Percentiles rank a stretch among this genome's conserved stretches.
Evolutionary conservation across 2,329 filamentous ascomycete genomes (phyloP).

Genomic region (Pyrenochaeta sp.): DNA sequence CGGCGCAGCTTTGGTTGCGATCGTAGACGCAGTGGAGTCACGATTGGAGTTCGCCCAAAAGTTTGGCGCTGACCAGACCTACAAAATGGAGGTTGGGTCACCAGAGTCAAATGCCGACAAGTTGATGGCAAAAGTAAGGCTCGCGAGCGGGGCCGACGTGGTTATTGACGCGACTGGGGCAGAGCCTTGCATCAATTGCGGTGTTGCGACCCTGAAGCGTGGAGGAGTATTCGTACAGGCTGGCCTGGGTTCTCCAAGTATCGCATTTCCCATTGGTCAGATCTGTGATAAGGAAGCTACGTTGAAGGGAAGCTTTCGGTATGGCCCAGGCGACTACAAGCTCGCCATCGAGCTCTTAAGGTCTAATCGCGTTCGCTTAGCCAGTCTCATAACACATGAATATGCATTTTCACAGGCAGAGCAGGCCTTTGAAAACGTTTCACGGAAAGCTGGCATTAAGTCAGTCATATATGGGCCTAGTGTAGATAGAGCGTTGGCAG

Average conservation of each 20-base stretch:
- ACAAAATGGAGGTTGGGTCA: constrained; percentile 15
- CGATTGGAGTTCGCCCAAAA: constrained; percentile 77
- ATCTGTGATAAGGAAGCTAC: constrained; percentile 37
- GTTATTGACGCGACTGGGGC: constrained; percentile 38
- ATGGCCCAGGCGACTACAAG: constrained; percentile 38
- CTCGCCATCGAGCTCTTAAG: constrained; percentile 24
- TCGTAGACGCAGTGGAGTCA: constrained; percentile 79
- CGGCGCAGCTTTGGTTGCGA: constrained; percentile 78
- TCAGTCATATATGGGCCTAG: constrained; percentile 30
- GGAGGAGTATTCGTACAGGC: constrained; percentile 34
- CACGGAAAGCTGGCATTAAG: constrained; percentile 29
- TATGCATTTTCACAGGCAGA: constrained; percentile 24
- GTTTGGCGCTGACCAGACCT: constrained; percentile 15
- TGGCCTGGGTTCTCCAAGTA: constrained; percentile 25
- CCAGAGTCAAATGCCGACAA: constrained; percentile 12
- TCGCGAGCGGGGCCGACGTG: constrained; percentile 15
- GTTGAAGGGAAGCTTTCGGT: constrained; percentile 38
- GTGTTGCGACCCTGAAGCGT: constrained; percentile 20
- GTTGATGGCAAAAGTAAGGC: not conserved
- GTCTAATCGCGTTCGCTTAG: constrained; percentile 17
- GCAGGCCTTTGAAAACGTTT: constrained; percentile 24
- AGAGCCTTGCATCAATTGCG: constrained; percentile 28
- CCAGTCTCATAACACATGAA: constrained; percentile 25
- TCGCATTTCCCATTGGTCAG: constrained; percentile 31
- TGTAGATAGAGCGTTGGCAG: constrained; percentile 9